Percentiles rank a stretch among this genome's conserved stretches.
phyloP scores from a whole-genome alignment of 176 grass and related monocot genomes.

The Dendrocalamus sinicus region DNA sequence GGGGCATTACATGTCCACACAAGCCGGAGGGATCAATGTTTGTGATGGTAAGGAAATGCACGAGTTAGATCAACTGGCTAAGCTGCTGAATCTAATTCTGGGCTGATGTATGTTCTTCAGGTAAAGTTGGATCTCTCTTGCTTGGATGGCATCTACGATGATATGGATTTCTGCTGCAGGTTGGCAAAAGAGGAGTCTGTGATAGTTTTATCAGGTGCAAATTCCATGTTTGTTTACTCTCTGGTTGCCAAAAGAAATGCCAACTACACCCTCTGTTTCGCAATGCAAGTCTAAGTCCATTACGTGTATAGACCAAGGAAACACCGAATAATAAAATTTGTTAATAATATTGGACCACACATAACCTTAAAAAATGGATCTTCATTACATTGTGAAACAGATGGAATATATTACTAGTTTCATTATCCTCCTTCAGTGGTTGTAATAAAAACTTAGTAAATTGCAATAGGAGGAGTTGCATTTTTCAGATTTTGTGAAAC shows the following conservation, averaged over 20 bases:
- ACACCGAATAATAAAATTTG: no score
- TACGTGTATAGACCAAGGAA: no score
- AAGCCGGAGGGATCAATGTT: constrained; percentile 96
- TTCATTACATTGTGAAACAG: no score
- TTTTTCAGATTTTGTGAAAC: neutral
- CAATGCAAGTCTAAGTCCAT: no score
- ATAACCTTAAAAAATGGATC: no score
- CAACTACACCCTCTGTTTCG: neutral
- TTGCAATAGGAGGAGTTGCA: no score
- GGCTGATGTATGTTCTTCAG: constrained; percentile 38
- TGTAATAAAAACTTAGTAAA: neutral
- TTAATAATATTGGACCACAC: no score
- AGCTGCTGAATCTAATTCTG: constrained; percentile 18
- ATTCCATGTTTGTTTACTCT: neutral
- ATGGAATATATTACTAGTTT: neutral
- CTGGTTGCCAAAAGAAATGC: neutral
- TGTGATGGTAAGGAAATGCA: constrained; percentile 71
- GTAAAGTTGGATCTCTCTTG: constrained; percentile 67
- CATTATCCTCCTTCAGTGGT: neutral
- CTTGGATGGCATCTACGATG: constrained; percentile 65
- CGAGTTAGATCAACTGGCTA: neutral
- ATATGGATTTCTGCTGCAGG: constrained; percentile 75
- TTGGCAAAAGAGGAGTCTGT: constrained; percentile 83
- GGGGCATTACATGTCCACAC: constrained; percentile 66
- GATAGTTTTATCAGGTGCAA: constrained; percentile 63